Percentiles rank a stretch among this genome's conserved stretches.
Conservation (phyloP, 805 yeast genomes). For the Saturnispora galanensis region DNA sequence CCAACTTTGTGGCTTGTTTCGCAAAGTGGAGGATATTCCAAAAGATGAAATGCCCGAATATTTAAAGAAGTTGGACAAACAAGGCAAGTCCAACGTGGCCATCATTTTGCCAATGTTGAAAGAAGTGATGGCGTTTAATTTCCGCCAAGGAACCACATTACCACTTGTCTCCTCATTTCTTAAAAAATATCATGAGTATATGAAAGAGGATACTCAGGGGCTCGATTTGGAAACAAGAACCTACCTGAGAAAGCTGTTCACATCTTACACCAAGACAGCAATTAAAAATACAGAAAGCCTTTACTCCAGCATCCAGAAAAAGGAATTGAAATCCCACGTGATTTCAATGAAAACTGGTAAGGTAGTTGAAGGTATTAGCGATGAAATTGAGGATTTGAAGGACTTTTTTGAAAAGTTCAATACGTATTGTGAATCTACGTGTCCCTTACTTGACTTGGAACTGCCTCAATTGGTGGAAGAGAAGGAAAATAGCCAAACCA, state of each 20-base stretch:
- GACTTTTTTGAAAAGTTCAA: constrained; percentile 33
- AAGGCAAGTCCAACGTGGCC: constrained; percentile 19
- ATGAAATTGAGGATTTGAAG: constrained; percentile 21
- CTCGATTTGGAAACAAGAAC: constrained; percentile 6
- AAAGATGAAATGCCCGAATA: constrained; percentile 36
- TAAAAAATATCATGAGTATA: constrained; percentile 34
- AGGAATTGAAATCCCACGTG: constrained; percentile 34
- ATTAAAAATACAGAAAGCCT: constrained; percentile 28
- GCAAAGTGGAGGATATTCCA: constrained; percentile 34
- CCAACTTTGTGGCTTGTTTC: constrained; percentile 45
- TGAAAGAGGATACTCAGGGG: constrained; percentile 22
- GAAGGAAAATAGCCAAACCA: constrained; percentile 15
- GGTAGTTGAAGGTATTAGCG: constrained; percentile 29
- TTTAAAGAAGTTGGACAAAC: constrained; percentile 26
- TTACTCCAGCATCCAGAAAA: constrained; percentile 28
- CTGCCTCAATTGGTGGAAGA: constrained; percentile 28
- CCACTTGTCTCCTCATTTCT: constrained; percentile 38
- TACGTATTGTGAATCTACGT: constrained; percentile 32
- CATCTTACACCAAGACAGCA: constrained; percentile 34
- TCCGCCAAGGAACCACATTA: constrained; percentile 21
- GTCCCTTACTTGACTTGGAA: constrained; percentile 31
- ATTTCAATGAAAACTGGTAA: constrained; percentile 63
- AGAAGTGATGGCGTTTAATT: constrained; percentile 35
- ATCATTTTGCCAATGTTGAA: constrained; percentile 31
- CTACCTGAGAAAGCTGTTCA: constrained; percentile 30